Conservation (phyloP, 352 stramenopile species). For the Globisporangium cystogenes region DNA sequence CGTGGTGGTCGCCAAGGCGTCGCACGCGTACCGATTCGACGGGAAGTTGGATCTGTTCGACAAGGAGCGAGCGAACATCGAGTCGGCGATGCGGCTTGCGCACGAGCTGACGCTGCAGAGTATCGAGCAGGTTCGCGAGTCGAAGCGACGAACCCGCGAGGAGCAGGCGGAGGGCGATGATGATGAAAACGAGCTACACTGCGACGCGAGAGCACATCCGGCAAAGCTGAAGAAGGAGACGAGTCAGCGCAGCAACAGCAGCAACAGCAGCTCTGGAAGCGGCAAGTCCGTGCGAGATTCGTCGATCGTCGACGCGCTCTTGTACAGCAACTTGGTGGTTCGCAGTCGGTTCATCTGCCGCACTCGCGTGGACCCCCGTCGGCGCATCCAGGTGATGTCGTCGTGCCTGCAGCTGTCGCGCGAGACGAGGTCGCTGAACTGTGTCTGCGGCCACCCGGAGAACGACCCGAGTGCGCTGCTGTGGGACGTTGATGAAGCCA, state of each 20-base stretch:
- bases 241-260: constrained; percentile 5
- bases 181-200: constrained; percentile 10
- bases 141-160: constrained; percentile 31
- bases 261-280: constrained; percentile 2
- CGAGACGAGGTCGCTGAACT: constrained; percentile 64
- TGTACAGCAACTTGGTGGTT: constrained; percentile 80
- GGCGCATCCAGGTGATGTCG: constrained; percentile 62
- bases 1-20: constrained; percentile 69
- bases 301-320: constrained; percentile 66
- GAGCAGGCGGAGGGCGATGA: constrained; percentile 22
- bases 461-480: constrained; percentile 61
- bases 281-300: constrained; percentile 37
- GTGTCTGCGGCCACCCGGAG: constrained; percentile 59
- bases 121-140: constrained; percentile 64
- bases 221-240: constrained; percentile 5
- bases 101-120: constrained; percentile 70
- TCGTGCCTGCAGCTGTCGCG: constrained; percentile 67
- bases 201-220: constrained; percentile 10
- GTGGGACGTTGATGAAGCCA: constrained; percentile 75
- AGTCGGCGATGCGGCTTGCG: constrained; percentile 71
- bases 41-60: constrained; percentile 68
- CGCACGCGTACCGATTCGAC: constrained; percentile 71
- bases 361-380: constrained; percentile 62
- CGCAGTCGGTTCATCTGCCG: constrained; percentile 77
- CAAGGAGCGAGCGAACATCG: constrained; percentile 76